These are phyloP conservation scores for Arthrobotrys megalospora DNA, from an alignment of 2,329 filamentous ascomycete genomes.

Conservation along the genomic window DNA sequence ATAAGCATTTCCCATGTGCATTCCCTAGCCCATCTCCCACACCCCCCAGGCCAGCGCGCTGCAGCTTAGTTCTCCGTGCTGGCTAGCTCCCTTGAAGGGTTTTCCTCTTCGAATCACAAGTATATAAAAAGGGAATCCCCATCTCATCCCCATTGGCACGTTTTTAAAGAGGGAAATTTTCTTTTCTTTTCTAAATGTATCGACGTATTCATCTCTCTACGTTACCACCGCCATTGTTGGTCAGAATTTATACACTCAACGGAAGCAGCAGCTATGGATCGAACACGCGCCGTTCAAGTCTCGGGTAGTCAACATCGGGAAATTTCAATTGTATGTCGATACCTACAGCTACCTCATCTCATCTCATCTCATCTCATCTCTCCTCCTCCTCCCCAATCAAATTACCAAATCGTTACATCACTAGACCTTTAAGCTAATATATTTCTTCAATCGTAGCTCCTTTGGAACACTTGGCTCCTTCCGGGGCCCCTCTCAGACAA, in stretches of 20 bases:
- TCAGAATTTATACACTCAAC: slow-evolving; percentile 33
- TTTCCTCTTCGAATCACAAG: not conserved
- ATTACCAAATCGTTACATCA: not conserved
- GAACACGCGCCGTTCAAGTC: slow-evolving; percentile 24
- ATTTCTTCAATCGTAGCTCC: slow-evolving; percentile 32
- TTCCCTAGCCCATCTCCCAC: not conserved
- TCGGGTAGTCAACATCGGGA: slow-evolving; percentile 19
- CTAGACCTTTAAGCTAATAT: too few species aligned
- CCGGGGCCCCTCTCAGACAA: slow-evolving; percentile 54
- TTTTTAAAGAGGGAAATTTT: not conserved
- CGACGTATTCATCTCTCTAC: slow-evolving; percentile 41
- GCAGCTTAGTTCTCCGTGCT: not conserved
- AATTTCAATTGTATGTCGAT: slow-evolving; percentile 50
- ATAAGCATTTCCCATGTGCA: slow-evolving; percentile 15
- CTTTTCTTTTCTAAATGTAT: slow-evolving; percentile 37
- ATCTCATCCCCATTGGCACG: slow-evolving; percentile 22
- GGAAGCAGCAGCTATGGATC: slow-evolving; percentile 30
- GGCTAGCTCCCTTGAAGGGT: not conserved
- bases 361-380: slow-evolving; percentile 7
- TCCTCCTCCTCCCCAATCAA: not conserved
- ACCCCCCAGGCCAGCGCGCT: not conserved
- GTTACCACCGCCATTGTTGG: slow-evolving; percentile 23
- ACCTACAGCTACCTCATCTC: not conserved
- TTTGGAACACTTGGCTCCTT: slow-evolving; percentile 58
- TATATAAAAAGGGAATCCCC: slow-evolving; percentile 31